Conservation (phyloP, 768 basidiomycete genomes). For the Candolleomyces eurysporus region DNA sequence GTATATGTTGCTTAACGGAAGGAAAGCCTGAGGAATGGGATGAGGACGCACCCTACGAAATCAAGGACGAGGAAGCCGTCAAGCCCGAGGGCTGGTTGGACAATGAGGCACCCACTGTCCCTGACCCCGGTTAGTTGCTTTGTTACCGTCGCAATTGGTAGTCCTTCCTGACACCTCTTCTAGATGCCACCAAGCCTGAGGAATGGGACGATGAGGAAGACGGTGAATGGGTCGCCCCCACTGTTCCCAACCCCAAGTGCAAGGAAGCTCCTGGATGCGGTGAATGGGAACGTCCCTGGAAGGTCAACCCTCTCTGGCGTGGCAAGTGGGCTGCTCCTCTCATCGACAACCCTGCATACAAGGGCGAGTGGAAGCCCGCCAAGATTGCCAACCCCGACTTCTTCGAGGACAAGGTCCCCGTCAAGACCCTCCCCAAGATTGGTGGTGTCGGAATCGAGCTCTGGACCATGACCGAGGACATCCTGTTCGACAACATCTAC, state of each 20-base stretch:
- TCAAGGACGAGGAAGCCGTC: constrained; percentile 79
- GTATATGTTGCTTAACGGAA: constrained; percentile 1
- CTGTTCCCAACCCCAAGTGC: constrained; percentile 88
- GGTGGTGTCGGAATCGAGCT: constrained; percentile 96
- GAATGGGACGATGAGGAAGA: constrained; percentile 99
- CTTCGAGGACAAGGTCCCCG: constrained; percentile 85
- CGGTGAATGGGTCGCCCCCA: constrained; percentile 96
- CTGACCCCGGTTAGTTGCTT: constrained; percentile 60
- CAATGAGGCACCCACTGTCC: constrained; percentile 72
- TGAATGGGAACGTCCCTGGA: constrained; percentile 88
- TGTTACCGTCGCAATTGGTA: constrained; percentile 3
- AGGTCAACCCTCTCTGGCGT: constrained; percentile 93
- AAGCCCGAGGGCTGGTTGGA: constrained; percentile 98
- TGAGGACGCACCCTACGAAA: constrained; percentile 92
- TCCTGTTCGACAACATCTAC: constrained; percentile 93
- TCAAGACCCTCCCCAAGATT: constrained; percentile 83
- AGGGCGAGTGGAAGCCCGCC: constrained; percentile 89
- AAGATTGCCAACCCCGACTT: constrained; percentile 88
- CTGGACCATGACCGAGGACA: constrained; percentile 99
- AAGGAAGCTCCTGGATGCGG: constrained; percentile 91
- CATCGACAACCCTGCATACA: constrained; percentile 98
- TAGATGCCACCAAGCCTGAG: constrained; percentile 89
- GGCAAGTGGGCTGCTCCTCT: constrained; percentile 96
- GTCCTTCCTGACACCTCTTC: constrained; percentile 14
- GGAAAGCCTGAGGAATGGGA: constrained; percentile 92